Base-by-base conservation (phyloP, 805 yeast genomes). In the Nakazawaea wickerhamii region DNA sequence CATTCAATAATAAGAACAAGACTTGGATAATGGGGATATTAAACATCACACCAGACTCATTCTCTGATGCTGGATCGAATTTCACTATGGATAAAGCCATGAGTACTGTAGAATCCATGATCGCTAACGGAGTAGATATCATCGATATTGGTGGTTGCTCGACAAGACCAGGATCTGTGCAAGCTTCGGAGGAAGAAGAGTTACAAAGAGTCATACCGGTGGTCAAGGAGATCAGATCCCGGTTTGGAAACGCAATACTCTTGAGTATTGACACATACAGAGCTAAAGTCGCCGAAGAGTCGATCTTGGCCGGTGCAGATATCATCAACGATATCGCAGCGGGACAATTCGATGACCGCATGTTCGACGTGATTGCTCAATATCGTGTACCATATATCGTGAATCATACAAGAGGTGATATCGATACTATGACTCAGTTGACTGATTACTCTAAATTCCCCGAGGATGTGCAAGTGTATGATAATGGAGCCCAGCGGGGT, bases 61-160 rank as follows among this genome's bases (percentile, higher is more conserved):
- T 93, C 58, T 85, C 95, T 34, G 99, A 93, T 60, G 98, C 96
- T 2, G 88, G 93, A 1, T 55, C 55, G 14, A 55, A 67, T 15
- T 53, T 65, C 1, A 55, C 66, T 5, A 28, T 70, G 0, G 70
- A 63, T 0, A 60, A 61, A 9, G 68, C 79, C 2, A 55, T 81
- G 21, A 54, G 52, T 0, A 63, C 65, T 19, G 84, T 82, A 0
- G 57, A 61, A 31, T 49, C 60, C 30, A 71, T 85, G 70, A 70
- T 77, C 5, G 52, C 58, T 0, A 64, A 71, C 18, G 89, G 87
- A 1, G 86, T 89, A n/a, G 68, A 70, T 21, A 84, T 93, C 23
- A 69, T 93, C 30, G 99, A 93, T 59, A 73, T 93, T 42, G 99
- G 99, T 7, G 99, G 99, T 2, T 86, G 88, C 44, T 87, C 96